Evolutionary conservation across 2,329 filamentous ascomycete species (phyloP).

Genomic region (Colletotrichum eremochloae): DNA sequence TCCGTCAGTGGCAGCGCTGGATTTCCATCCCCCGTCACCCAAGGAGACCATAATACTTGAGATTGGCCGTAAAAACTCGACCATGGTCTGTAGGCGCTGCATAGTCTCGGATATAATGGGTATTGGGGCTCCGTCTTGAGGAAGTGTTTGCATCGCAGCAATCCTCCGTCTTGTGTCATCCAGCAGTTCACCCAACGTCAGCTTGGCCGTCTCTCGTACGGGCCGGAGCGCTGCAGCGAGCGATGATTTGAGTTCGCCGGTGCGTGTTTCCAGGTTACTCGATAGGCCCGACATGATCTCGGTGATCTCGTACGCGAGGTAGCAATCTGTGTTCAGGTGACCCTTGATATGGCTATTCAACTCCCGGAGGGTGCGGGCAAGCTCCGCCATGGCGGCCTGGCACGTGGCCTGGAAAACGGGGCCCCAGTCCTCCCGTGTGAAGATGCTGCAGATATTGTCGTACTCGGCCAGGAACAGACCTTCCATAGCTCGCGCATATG

Average conservation of each 20-base stretch:
- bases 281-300: constrained; percentile 88
- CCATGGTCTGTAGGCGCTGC: constrained; percentile 87
- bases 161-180: constrained; percentile 85
- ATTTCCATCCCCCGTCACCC: constrained; percentile 91
- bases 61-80: constrained; percentile 86
- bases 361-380: constrained; percentile 87
- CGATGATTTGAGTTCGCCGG: constrained; percentile 86
- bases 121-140: constrained; percentile 82
- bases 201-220: constrained; percentile 90
- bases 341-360: constrained; percentile 90
- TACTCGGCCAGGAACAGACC: constrained; percentile 90
- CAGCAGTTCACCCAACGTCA: constrained; percentile 84
- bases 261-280: constrained; percentile 82
- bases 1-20: constrained; percentile 62
- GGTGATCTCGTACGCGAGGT: constrained; percentile 93
- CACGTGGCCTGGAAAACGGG: constrained; percentile 84
- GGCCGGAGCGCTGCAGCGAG: constrained; percentile 90
- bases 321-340: constrained; percentile 92
- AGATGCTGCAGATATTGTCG: constrained; percentile 90
- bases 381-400: constrained; percentile 81
- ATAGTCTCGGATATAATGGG: constrained; percentile 87
- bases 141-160: constrained; percentile 74
- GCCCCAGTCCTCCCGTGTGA: constrained; percentile 87
- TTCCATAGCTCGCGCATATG: constrained; percentile 89
- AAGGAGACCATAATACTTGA: constrained; percentile 92